Conservation (phyloP, 1,284 basidiomycete genomes). For the Ceratorhiza oryzae-sativae region DNA sequence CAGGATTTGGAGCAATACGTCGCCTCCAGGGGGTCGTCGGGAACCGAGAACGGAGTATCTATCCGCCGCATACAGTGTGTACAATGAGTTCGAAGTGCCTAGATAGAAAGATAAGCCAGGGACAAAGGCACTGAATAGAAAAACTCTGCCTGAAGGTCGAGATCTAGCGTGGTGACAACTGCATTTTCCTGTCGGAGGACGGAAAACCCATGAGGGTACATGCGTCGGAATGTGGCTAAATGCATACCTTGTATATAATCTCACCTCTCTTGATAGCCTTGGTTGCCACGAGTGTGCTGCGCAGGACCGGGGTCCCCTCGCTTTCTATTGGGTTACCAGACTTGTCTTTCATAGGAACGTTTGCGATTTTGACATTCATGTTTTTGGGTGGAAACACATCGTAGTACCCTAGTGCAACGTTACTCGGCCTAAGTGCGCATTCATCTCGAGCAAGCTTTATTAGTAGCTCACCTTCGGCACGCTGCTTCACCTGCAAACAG, state of each 20-base stretch:
- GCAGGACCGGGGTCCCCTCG: conserved; percentile 51
- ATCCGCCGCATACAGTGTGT: conserved; percentile 71
- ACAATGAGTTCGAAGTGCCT: conserved; percentile 70
- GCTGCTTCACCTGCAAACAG: conserved; percentile 64
- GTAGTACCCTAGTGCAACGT: conserved; percentile 66
- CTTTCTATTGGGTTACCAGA: conserved; percentile 42
- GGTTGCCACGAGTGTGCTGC: conserved; percentile 67
- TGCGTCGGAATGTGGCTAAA: conserved; percentile 12
- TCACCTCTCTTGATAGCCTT: conserved; percentile 74
- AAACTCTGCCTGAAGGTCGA: conserved; percentile 57
- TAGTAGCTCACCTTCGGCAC: conserved; percentile 74
- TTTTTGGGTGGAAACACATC: conserved; percentile 71
- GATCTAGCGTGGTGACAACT: conserved; percentile 69
- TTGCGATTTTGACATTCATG: conserved; percentile 69
- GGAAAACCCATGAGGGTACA: conserved; percentile 22
- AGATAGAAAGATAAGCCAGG: conserved; percentile 42
- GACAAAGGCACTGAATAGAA: background rate
- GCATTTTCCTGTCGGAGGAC: conserved; percentile 70
- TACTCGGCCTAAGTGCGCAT: conserved; percentile 45
- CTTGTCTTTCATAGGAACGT: conserved; percentile 51
- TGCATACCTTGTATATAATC: conserved; percentile 71
- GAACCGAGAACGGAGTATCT: conserved; percentile 56
- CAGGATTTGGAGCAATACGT: conserved; percentile 77
- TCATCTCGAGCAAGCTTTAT: conserved; percentile 43
- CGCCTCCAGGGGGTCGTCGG: conserved; percentile 61